Conservation (phyloP, 495 filamentous ascomycete genomes). For the Tuber indicum region DNA sequence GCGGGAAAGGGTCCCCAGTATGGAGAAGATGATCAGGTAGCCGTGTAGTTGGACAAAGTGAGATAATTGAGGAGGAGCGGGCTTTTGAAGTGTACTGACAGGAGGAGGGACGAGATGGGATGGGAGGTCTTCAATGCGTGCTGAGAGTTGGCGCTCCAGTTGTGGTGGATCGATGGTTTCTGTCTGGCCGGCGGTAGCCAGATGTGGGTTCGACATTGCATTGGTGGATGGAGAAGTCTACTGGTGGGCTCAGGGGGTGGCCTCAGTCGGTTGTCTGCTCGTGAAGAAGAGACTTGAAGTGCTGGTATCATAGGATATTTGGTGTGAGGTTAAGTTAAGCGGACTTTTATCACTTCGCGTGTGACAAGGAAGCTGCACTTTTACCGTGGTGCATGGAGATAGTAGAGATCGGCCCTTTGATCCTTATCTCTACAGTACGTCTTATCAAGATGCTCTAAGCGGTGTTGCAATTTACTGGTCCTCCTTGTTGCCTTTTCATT, state of each 20-base stretch:
- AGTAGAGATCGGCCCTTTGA: background rate
- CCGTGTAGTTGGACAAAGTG: slow-evolving; percentile 51
- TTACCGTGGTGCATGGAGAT: background rate
- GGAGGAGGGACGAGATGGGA: background rate
- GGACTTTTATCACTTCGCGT: background rate
- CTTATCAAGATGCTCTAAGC: background rate
- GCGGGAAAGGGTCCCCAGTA: slow-evolving; percentile 77
- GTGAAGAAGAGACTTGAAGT: background rate
- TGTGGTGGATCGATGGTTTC: slow-evolving; percentile 24
- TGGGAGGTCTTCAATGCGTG: slow-evolving; percentile 8
- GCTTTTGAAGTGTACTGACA: slow-evolving; percentile 6
- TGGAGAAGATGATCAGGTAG: slow-evolving; percentile 79
- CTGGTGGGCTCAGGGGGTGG: background rate
- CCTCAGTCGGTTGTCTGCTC: background rate
- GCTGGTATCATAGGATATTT: background rate
- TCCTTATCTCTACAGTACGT: background rate
- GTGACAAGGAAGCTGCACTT: background rate
- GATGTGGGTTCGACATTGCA: background rate
- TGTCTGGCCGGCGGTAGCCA: slow-evolving; percentile 18
- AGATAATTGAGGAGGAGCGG: background rate
- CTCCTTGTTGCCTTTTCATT: background rate
- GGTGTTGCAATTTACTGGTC: slow-evolving; percentile 3
- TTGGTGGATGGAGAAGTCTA: slow-evolving; percentile 6
- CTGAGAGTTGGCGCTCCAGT: background rate
- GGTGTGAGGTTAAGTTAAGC: background rate